Percentiles rank a stretch among this genome's conserved stretches.
Conservation (phyloP, 495 filamentous ascomycete species). For the Cudoniella acicularis region DNA sequence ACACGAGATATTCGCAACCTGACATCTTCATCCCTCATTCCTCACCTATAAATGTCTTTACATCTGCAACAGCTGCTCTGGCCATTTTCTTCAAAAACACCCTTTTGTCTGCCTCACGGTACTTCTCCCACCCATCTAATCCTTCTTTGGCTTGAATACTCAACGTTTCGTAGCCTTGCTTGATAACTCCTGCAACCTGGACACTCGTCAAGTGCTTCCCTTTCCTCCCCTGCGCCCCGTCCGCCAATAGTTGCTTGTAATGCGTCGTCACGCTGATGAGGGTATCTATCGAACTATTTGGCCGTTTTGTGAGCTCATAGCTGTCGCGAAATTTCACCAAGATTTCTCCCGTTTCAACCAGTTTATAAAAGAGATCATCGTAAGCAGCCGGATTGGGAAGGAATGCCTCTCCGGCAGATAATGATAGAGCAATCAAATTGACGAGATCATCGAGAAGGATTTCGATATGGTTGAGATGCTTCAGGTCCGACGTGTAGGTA, state of each 20-base stretch:
- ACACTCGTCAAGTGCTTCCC: conserved; percentile 65
- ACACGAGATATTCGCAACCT: background rate
- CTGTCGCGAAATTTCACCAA: conserved; percentile 78
- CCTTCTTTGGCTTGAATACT: conserved; percentile 82
- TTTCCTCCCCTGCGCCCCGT: conserved; percentile 47
- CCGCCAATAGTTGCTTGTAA: conserved; percentile 77
- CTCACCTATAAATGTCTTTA: conserved; percentile 38
- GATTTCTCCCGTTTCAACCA: conserved; percentile 86
- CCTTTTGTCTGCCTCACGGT: conserved; percentile 72
- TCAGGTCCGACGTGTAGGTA: conserved; percentile 74
- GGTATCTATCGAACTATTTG: conserved; percentile 70
- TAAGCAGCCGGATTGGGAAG: conserved; percentile 86
- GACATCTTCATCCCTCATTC: conserved; percentile 17
- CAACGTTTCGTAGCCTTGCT: conserved; percentile 91
- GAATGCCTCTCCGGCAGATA: conserved; percentile 87
- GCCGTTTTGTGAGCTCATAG: conserved; percentile 53
- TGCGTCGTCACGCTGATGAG: conserved; percentile 82
- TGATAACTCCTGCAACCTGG: conserved; percentile 88
- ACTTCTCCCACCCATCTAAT: conserved; percentile 73
- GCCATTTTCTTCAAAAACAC: conserved; percentile 82
- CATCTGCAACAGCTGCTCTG: conserved; percentile 68
- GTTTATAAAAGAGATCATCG: conserved; percentile 97
- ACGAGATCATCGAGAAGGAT: conserved; percentile 67
- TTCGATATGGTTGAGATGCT: conserved; percentile 53
- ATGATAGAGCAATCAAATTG: conserved; percentile 78